Evolutionary conservation across 768 basidiomycete genomes (phyloP), one percentile per base, ranked within the genome.

Genomic region (Holtermanniella nyarrowii): DNA sequence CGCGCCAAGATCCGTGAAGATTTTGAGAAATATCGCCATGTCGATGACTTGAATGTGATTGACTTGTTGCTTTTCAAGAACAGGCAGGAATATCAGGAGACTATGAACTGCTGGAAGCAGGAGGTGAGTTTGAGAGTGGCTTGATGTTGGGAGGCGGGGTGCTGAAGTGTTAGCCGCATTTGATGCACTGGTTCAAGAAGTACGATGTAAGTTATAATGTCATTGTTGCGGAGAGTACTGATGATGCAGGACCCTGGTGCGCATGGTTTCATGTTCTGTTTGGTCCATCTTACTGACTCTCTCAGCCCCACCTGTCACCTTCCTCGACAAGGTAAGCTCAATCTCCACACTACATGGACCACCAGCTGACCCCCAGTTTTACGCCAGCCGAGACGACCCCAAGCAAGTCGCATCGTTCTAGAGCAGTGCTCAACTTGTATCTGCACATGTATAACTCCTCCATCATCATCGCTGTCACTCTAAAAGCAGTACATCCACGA

Each of bases 21-120:
- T 53, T 97, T 93, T 59, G 93, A 97, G 72, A 77, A 78, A 56
- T 85, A 93, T 76, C 79, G 83, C 49, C 76, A 85, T 62, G 81
- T 95, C 37, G 80, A 82, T 42, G 88, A 97, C 74, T 74, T 79
- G 23, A 80, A 82, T 50, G 81, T 85, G 21, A 81, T 97, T 68
- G 89, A 99, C 69, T 75, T 93, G 42, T 76, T 96, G 61, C 66
- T 95, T 39, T 78, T 84, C 66, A 96, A 96, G 77, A 77, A 80
- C 48, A 76, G 81, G 57, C 84, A 82, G 74, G 89, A 96, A 60
- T 87, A 82, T 65, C 93, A 97, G 76, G 93, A 96, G 77, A 84
- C 84, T 48, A 77, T 95, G 77, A 96, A 96, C 68, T 80, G 79
- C 62, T 96, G 90, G 90, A 90, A 90, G 66, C 85, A 86, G 75